Percentiles rank a stretch among this genome's conserved stretches.
phyloP scores from a whole-genome alignment of 2,329 filamentous ascomycete genomes.

The Pezicula carpinea region DNA sequence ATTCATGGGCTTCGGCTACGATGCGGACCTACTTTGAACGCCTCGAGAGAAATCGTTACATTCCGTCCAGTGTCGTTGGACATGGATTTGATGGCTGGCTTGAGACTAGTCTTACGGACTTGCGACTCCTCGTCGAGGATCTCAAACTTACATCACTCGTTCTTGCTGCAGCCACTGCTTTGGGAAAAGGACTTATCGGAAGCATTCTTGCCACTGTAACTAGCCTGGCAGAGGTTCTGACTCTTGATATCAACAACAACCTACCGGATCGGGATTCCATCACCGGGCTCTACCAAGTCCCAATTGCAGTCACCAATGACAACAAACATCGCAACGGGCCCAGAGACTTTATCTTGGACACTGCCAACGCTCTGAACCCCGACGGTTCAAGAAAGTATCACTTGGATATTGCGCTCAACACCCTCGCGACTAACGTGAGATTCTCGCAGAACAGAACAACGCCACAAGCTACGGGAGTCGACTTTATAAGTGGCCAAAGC shows the following conservation, averaged over 20 bases:
- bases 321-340: constrained; percentile 10
- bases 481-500: constrained; percentile 36
- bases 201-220: background rate
- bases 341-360: constrained; percentile 18
- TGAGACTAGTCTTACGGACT: constrained; percentile 2
- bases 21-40: constrained; percentile 9
- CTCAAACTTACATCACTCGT: constrained; percentile 6
- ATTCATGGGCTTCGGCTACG: constrained; percentile 7
- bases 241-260: constrained; percentile 11
- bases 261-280: constrained; percentile 10
- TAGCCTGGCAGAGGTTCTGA: constrained; percentile 9
- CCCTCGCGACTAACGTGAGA: constrained; percentile 35
- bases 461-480: constrained; percentile 33
- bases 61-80: constrained; percentile 5
- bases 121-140: constrained; percentile 3
- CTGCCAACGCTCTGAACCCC: constrained; percentile 11
- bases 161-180: constrained; percentile 5
- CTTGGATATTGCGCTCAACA: constrained; percentile 13
- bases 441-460: constrained; percentile 25
- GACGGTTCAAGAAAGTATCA: constrained; percentile 17
- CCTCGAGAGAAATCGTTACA: constrained; percentile 7
- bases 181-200: constrained; percentile 5
- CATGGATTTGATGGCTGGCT: constrained; percentile 23
- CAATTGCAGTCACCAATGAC: constrained; percentile 8
- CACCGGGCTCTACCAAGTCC: constrained; percentile 14